Percentiles rank a stretch among this genome's conserved stretches.
Evolutionary conservation across 148 eudicot species (phyloP).

Genomic region (Rhododendron mucronatum): DNA sequence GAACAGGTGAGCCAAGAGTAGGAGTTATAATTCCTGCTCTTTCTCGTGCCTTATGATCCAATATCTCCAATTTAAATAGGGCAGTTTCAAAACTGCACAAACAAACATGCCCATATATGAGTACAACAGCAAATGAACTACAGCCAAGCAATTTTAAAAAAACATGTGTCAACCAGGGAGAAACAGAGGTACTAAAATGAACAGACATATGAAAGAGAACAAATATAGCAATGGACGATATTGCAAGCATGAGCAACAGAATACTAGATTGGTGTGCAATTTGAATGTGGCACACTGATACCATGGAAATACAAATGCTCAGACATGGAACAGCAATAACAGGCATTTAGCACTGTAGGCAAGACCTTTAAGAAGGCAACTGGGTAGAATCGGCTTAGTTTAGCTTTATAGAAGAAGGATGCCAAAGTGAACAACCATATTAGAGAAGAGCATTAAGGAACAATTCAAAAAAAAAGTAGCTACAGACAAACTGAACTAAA

Average conservation of each 20-base stretch:
- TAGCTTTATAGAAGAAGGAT: background rate
- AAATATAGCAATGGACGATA: no score
- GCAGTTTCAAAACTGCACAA: conserved; percentile 65
- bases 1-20: conserved; percentile 76
- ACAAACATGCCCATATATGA: conserved; percentile 14
- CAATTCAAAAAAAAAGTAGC: background rate
- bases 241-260: background rate
- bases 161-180: background rate
- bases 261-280: background rate
- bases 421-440: background rate
- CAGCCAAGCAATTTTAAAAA: conserved; percentile 1
- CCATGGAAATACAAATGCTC: background rate
- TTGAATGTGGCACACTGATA: background rate
- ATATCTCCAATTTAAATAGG: conserved; percentile 75
- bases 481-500: background rate
- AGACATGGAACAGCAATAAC: conserved; percentile 1
- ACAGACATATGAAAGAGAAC: background rate
- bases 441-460: background rate
- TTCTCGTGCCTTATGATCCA: conserved; percentile 92
- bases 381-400: background rate
- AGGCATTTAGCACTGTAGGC: background rate
- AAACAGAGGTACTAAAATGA: background rate
- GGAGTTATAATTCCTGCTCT: conserved; percentile 84
- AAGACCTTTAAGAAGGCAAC: background rate
- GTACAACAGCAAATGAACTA: conserved; percentile 6